Conservation (phyloP, 148 eudicot genomes). For the Vaccinium macrocarpon region DNA sequence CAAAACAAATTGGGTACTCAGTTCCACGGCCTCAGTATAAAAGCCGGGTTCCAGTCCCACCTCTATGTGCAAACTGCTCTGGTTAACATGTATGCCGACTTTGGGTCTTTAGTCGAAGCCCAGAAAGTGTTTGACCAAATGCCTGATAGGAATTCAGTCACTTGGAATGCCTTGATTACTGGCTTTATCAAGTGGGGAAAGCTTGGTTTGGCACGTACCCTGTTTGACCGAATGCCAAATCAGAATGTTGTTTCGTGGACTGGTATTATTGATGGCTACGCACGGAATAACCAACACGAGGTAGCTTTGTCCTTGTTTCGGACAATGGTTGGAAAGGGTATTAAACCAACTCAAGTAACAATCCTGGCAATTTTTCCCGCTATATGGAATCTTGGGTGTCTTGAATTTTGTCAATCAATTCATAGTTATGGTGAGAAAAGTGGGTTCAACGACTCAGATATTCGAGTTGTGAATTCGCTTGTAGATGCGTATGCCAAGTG, state of each 20-base stretch:
- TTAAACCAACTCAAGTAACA: constrained; percentile 55
- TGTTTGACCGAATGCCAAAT: constrained; percentile 53
- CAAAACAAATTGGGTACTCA: constrained; percentile 16
- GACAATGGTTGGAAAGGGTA: constrained; percentile 43
- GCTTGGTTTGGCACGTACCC: constrained; percentile 32
- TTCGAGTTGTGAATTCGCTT: constrained; percentile 48
- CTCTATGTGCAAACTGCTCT: constrained; percentile 65
- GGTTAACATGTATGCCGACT: constrained; percentile 51
- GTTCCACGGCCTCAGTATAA: background rate
- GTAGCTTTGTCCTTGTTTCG: constrained; percentile 48
- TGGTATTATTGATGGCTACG: constrained; percentile 58
- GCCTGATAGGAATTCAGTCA: constrained; percentile 57
- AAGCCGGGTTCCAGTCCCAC: constrained; percentile 39
- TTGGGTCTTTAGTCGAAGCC: constrained; percentile 42
- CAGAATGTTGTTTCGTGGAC: constrained; percentile 73
- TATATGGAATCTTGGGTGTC: constrained; percentile 43
- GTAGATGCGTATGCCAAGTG: constrained; percentile 64
- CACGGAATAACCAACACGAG: constrained; percentile 27
- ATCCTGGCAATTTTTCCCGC: constrained; percentile 48
- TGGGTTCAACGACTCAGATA: constrained; percentile 32
- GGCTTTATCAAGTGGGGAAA: constrained; percentile 54
- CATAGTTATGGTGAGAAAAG: constrained; percentile 50
- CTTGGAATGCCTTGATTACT: constrained; percentile 71
- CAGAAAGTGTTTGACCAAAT: constrained; percentile 61
- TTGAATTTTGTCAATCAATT: constrained; percentile 40